phyloP scores from a whole-genome alignment of 805 yeast species.

The Pichia gijzeniarum region DNA sequence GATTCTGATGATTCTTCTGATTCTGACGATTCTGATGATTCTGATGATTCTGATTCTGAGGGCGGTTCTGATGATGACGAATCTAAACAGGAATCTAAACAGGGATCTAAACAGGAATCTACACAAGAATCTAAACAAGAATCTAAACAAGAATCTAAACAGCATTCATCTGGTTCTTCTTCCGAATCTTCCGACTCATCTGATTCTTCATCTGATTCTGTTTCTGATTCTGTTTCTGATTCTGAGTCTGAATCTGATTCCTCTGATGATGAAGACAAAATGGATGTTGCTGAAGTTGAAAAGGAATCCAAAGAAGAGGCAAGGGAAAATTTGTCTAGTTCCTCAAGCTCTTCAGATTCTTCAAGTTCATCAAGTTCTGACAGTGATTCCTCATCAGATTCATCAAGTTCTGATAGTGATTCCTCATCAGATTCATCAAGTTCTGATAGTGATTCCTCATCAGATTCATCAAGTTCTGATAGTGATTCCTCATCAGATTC shows the following conservation, averaged over 20 bases:
- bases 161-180: conserved; percentile 8
- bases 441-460: conserved; percentile 11
- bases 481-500: conserved; percentile 11
- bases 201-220: conserved; percentile 13
- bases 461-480: conserved; percentile 14
- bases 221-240: conserved; percentile 18
- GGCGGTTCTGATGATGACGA: conserved; percentile 5
- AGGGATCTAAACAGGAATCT: neutral
- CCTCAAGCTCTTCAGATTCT: conserved; percentile 11
- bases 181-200: conserved; percentile 13
- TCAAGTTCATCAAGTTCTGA: conserved; percentile 14
- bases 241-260: conserved; percentile 12
- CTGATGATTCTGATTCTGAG: conserved; percentile 11
- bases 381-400: conserved; percentile 3
- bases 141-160: neutral
- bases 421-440: conserved; percentile 13
- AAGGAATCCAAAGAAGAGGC: too few relatives aligned
- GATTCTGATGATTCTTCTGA: neutral
- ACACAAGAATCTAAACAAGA: too few relatives aligned
- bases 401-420: too few relatives aligned
- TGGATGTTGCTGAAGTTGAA: too few relatives aligned
- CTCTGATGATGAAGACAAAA: too few relatives aligned
- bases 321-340: too few relatives aligned
- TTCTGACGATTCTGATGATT: conserved; percentile 6
- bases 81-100: neutral